phyloP scores from a whole-genome alignment of 2,329 filamentous ascomycete species.

The Xylariaceae sp. region DNA sequence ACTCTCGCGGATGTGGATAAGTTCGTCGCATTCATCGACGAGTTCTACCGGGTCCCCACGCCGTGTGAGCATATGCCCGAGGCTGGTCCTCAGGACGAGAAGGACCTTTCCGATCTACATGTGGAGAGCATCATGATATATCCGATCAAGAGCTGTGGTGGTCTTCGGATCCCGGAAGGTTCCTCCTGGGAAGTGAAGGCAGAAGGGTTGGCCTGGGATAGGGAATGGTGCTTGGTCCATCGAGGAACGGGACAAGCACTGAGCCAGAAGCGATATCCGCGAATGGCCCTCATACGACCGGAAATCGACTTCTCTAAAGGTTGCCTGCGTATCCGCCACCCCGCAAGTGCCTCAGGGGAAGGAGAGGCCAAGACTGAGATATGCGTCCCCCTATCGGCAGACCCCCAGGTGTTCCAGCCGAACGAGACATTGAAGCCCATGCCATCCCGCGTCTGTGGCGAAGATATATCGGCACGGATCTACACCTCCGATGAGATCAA shows the following conservation, averaged over 20 bases:
- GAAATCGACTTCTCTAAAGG: conserved; percentile 62
- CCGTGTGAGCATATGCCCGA: conserved; percentile 7
- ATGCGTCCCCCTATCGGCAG: conserved; percentile 57
- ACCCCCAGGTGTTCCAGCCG: conserved; percentile 49
- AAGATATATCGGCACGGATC: conserved; percentile 60
- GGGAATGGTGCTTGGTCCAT: conserved; percentile 94
- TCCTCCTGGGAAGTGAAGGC: conserved; percentile 66
- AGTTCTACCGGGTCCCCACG: conserved; percentile 48
- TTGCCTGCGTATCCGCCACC: conserved; percentile 50
- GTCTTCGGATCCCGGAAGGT: conserved; percentile 59
- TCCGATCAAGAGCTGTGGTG: conserved; percentile 90
- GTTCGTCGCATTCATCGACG: conserved; percentile 64
- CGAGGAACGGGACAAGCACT: conserved; percentile 75
- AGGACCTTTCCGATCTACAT: conserved; percentile 27
- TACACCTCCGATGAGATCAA: conserved; percentile 63
- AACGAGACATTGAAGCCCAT: conserved; percentile 30
- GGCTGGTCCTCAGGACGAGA: not conserved
- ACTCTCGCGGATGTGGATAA: conserved; percentile 63
- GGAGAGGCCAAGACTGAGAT: conserved; percentile 29
- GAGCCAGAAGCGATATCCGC: conserved; percentile 81
- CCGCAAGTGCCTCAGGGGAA: conserved; percentile 3
- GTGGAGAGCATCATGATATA: conserved; percentile 69
- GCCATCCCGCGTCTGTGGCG: conserved; percentile 73
- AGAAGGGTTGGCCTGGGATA: conserved; percentile 87
- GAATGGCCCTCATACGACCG: conserved; percentile 79